These are phyloP conservation scores for Ricinus communis DNA, from an alignment of 345 rosid species.

Conservation along the genomic window DNA sequence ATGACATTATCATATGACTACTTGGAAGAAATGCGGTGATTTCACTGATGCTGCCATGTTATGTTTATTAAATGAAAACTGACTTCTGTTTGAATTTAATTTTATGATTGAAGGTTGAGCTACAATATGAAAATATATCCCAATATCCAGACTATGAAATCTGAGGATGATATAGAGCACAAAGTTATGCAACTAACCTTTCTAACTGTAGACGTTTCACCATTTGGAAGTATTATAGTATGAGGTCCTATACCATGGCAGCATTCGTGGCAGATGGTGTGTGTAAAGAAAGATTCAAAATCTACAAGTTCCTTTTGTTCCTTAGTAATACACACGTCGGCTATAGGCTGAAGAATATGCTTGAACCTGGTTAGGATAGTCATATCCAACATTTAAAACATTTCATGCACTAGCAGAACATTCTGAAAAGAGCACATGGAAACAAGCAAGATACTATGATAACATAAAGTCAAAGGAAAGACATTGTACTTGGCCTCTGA, in stretches of 20 bases:
- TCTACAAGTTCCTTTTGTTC: conserved; percentile 80
- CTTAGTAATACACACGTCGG: conserved; percentile 56
- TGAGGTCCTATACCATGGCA: conserved; percentile 98
- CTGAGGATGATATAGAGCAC: background rate
- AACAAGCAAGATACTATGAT: background rate
- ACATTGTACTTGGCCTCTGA: conserved; percentile 73
- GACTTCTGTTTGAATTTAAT: background rate
- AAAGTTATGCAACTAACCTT: conserved; percentile 44
- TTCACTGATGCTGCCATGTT: background rate
- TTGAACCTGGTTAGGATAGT: conserved; percentile 56
- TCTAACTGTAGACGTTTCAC: conserved; percentile 82
- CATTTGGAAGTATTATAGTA: conserved; percentile 82
- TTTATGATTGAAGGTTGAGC: background rate
- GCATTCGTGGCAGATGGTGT: conserved; percentile 91
- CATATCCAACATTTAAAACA: conserved; percentile 9
- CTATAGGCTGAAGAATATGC: conserved; percentile 83
- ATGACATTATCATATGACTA: background rate
- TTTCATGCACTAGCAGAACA: background rate
- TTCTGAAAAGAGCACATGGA: conserved; percentile 9
- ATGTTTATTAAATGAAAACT: background rate
- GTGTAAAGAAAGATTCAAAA: conserved; percentile 95
- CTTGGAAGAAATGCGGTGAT: background rate
- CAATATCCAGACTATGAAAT: background rate
- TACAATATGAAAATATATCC: background rate
- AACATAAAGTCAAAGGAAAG: conserved; percentile 5